Conservation (phyloP, 1,284 basidiomycete genomes). For the Singerocomus inundabilis region DNA sequence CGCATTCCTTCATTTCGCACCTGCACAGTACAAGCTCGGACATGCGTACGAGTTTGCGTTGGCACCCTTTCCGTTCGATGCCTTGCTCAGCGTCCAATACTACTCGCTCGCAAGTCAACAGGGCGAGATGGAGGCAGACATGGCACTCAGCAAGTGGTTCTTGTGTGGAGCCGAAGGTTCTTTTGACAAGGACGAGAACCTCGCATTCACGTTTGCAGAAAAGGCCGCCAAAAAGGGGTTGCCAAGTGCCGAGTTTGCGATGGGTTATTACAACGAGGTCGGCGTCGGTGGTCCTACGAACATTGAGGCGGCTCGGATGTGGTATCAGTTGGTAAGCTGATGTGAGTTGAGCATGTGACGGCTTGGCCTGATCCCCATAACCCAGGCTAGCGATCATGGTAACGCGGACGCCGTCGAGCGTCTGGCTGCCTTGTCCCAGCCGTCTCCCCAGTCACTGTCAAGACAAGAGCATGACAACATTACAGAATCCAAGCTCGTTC, state of each 20-base stretch:
- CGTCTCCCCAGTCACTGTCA: slow-evolving; percentile 62
- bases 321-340: slow-evolving; percentile 62
- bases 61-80: slow-evolving; percentile 84
- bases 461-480: slow-evolving; percentile 79
- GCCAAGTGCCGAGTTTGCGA: slow-evolving; percentile 87
- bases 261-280: slow-evolving; percentile 91
- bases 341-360: neutral
- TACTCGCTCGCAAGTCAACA: slow-evolving; percentile 85
- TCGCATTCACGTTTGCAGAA: slow-evolving; percentile 89
- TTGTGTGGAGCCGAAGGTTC: slow-evolving; percentile 78
- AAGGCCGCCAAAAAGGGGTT: slow-evolving; percentile 83
- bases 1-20: slow-evolving; percentile 82
- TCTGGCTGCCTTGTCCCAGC: slow-evolving; percentile 62
- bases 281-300: slow-evolving; percentile 72
- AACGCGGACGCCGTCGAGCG: slow-evolving; percentile 82
- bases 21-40: slow-evolving; percentile 92
- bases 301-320: slow-evolving; percentile 60
- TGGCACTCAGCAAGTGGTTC: slow-evolving; percentile 96
- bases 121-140: slow-evolving; percentile 90
- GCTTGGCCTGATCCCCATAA: slow-evolving; percentile 1
- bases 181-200: slow-evolving; percentile 87
- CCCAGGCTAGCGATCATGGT: slow-evolving; percentile 74
- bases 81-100: slow-evolving; percentile 88
- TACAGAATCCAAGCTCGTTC: slow-evolving; percentile 77
- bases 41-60: slow-evolving; percentile 91